These are phyloP conservation scores for Bipolaris gigantea DNA, from an alignment of 2,329 filamentous ascomycete genomes.

Conservation along the genomic window DNA sequence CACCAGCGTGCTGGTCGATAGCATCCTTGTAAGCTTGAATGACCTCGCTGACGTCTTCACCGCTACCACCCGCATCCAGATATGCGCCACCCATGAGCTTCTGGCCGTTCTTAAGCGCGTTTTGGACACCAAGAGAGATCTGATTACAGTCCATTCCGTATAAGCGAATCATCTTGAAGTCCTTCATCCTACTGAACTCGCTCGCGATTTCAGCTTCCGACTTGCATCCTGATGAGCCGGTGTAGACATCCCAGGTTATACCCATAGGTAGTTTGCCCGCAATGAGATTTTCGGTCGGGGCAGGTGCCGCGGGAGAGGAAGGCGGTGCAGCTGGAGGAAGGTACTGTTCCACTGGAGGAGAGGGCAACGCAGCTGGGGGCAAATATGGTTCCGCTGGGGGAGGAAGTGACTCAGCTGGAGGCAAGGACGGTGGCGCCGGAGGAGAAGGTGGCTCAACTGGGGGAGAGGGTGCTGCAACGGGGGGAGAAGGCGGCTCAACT, in stretches of 20 bases:
- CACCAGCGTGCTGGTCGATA: constrained; percentile 47
- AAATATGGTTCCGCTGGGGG: not conserved
- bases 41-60: constrained; percentile 53
- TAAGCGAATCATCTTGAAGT: constrained; percentile 68
- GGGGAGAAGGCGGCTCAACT: too few species aligned
- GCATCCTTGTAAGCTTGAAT: constrained; percentile 63
- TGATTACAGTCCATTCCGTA: constrained; percentile 83
- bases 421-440: not conserved
- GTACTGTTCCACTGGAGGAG: not conserved
- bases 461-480: too few species aligned
- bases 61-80: constrained; percentile 54
- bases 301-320: constrained; percentile 7
- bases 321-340: not conserved
- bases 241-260: constrained; percentile 41
- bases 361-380: not conserved
- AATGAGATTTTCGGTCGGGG: constrained; percentile 2
- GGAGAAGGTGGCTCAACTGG: not conserved
- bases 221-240: constrained; percentile 60
- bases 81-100: constrained; percentile 77
- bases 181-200: constrained; percentile 64
- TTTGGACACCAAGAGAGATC: constrained; percentile 62
- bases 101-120: constrained; percentile 65
- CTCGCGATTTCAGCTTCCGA: constrained; percentile 60
- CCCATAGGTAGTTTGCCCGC: constrained; percentile 29
- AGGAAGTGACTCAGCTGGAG: not conserved